These are phyloP conservation scores for Haematococcus sp. DNA, from an alignment of 139 green algal genomes.

Conservation along the genomic window DNA sequence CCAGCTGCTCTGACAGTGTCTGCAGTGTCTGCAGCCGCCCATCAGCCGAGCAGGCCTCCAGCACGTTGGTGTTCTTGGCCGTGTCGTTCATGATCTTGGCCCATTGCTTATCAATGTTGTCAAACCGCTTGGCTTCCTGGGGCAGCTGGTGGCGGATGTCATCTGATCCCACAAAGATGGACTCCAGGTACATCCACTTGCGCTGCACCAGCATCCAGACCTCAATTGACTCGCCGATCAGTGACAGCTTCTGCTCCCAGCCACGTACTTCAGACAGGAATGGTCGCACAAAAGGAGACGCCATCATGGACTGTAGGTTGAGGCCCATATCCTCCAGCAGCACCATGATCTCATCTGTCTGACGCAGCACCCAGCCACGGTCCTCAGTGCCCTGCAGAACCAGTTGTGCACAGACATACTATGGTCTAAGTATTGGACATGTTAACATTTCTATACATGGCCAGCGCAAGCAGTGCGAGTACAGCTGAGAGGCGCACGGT, in stretches of 20 bases:
- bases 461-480: too few relatives aligned
- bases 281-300: slow-evolving; percentile 72
- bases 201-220: slow-evolving; percentile 65
- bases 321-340: slow-evolving; percentile 82
- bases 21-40: slow-evolving; percentile 57
- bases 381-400: slow-evolving; percentile 59
- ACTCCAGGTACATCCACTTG: slow-evolving; percentile 90
- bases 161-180: slow-evolving; percentile 79
- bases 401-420: too few relatives aligned
- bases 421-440: too few relatives aligned
- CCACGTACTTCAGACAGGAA: slow-evolving; percentile 65
- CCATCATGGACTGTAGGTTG: slow-evolving; percentile 83
- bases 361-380: slow-evolving; percentile 68
- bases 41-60: slow-evolving; percentile 68
- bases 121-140: slow-evolving; percentile 80
- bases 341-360: slow-evolving; percentile 72
- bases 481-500: too few relatives aligned
- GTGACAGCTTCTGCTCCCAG: slow-evolving; percentile 79
- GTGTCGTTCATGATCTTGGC: slow-evolving; percentile 82
- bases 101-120: slow-evolving; percentile 73
- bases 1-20: slow-evolving; percentile 63
- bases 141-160: slow-evolving; percentile 85
- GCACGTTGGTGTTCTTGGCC: slow-evolving; percentile 69
- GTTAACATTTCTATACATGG: too few relatives aligned
- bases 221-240: slow-evolving; percentile 82